Percentiles rank a stretch among this genome's conserved stretches.
Evolutionary conservation across 2,329 filamentous ascomycete genomes (phyloP).

Genomic region (Pestalotiopsis sp.): DNA sequence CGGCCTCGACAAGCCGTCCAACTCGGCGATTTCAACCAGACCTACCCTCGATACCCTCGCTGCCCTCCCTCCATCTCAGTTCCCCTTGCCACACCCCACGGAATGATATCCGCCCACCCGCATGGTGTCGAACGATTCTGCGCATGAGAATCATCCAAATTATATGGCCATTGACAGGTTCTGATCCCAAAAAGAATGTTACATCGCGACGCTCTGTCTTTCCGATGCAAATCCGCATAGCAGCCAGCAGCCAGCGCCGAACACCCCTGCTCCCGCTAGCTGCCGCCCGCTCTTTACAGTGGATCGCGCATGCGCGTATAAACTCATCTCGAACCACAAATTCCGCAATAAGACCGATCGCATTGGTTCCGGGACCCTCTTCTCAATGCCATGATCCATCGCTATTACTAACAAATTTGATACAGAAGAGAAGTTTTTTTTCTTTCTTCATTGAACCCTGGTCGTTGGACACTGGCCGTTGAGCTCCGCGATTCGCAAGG

Average conservation of each 20-base stretch:
- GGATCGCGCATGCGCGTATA: background rate
- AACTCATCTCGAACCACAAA: background rate
- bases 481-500: background rate
- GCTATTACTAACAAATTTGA: background rate
- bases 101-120: too few species aligned
- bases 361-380: background rate
- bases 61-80: too few species aligned
- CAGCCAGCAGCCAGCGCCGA: background rate
- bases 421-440: background rate
- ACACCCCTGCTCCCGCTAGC: background rate
- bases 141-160: background rate
- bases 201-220: background rate
- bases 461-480: background rate
- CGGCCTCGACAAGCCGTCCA: too few species aligned
- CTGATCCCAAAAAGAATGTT: background rate
- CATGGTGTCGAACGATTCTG: background rate
- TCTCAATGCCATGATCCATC: background rate
- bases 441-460: background rate
- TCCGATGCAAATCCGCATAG: background rate
- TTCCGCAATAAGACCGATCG: background rate
- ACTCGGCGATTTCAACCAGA: too few species aligned
- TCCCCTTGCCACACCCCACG: background rate
- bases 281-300: background rate
- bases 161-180: background rate
- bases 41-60: too few species aligned